These are phyloP conservation scores for Aspergillus cristatus DNA, from an alignment of 495 filamentous ascomycete species.

Conservation along the genomic window DNA sequence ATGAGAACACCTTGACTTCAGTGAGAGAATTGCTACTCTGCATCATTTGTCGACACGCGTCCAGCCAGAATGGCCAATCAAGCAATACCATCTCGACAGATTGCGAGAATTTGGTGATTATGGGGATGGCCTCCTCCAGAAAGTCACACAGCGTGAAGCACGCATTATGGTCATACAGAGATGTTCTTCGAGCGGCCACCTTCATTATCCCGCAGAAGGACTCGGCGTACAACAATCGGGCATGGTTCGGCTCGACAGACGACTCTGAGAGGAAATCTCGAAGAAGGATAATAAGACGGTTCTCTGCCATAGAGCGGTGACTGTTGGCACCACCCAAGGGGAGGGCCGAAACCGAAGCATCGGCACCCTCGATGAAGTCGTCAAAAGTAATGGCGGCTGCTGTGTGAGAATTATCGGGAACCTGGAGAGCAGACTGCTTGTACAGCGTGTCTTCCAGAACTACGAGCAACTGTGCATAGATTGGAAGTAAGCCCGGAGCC, in stretches of 20 bases:
- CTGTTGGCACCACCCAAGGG: slow-evolving; percentile 58
- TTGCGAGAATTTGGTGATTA: slow-evolving; percentile 49
- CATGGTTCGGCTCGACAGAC: slow-evolving; percentile 43
- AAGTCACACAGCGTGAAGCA: slow-evolving; percentile 93
- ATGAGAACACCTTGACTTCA: slow-evolving; percentile 79
- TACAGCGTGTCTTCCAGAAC: slow-evolving; percentile 82
- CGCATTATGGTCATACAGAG: slow-evolving; percentile 75
- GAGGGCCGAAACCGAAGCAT: slow-evolving; percentile 60
- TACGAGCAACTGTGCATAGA: slow-evolving; percentile 78
- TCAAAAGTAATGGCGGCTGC: slow-evolving; percentile 63
- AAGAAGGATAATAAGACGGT: slow-evolving; percentile 77
- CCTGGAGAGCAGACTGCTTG: slow-evolving; percentile 46
- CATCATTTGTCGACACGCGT: slow-evolving; percentile 73
- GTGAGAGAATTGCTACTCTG: slow-evolving; percentile 90
- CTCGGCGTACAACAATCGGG: slow-evolving; percentile 67
- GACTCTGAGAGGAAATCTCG: slow-evolving; percentile 74
- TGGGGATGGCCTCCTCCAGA: slow-evolving; percentile 65
- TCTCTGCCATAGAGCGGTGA: slow-evolving; percentile 80
- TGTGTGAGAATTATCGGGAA: slow-evolving; percentile 41
- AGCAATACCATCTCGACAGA: slow-evolving; percentile 35
- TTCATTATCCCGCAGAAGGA: slow-evolving; percentile 67
- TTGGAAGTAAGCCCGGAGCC: slow-evolving; percentile 70
- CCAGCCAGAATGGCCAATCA: slow-evolving; percentile 88
- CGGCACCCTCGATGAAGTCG: slow-evolving; percentile 61
- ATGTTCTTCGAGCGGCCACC: slow-evolving; percentile 63